These are phyloP conservation scores for Talaromyces sp. DNA, from an alignment of 2,329 filamentous ascomycete genomes.

Conservation along the genomic window DNA sequence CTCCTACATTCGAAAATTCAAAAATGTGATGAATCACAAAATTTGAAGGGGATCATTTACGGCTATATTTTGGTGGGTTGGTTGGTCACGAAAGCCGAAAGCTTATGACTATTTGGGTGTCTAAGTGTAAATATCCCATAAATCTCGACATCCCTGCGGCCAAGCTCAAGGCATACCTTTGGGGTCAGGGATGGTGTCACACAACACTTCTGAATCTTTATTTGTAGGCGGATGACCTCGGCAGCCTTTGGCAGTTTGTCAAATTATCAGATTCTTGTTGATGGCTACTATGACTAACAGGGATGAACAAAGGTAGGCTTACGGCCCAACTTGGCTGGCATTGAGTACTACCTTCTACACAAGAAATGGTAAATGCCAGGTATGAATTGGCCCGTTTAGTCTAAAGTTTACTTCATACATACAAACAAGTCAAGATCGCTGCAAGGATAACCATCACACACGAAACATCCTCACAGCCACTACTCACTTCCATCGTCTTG, in stretches of 20 bases:
- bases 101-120: background rate
- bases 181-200: background rate
- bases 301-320: background rate
- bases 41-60: background rate
- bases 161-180: background rate
- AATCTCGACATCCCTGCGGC: background rate
- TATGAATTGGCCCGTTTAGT: background rate
- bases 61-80: background rate
- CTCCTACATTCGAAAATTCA: background rate
- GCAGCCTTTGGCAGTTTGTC: background rate
- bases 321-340: background rate
- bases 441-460: background rate
- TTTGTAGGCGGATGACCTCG: background rate
- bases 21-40: conserved; percentile 8
- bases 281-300: background rate
- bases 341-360: background rate
- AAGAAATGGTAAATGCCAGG: background rate
- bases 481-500: background rate
- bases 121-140: background rate
- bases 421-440: background rate
- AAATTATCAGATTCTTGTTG: background rate
- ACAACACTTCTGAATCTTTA: background rate
- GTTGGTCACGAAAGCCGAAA: background rate
- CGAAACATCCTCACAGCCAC: background rate
- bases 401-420: background rate